Conservation (phyloP, 257 asterid species). For the Ajuga chamaepitys region DNA sequence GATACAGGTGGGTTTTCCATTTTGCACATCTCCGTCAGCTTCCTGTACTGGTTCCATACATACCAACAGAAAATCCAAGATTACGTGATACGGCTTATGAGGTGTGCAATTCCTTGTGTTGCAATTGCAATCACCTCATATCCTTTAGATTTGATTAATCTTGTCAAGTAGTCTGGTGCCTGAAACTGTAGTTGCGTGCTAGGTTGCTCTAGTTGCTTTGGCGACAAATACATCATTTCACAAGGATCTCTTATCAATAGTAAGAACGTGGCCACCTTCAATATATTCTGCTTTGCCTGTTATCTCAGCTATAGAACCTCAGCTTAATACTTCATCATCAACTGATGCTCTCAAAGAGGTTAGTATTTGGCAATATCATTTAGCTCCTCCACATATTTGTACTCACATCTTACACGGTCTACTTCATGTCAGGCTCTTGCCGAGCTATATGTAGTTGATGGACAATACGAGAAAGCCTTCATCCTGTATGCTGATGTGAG, state of each 20-base stretch:
- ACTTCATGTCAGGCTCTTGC: slow-evolving; percentile 68
- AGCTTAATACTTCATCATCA: slow-evolving; percentile 75
- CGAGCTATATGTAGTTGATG: slow-evolving; percentile 76
- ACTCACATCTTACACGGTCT: slow-evolving; percentile 13
- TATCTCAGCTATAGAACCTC: slow-evolving; percentile 93
- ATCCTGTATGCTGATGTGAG: slow-evolving; percentile 92
- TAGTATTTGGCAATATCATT: slow-evolving; percentile 17
- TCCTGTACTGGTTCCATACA: slow-evolving; percentile 91
- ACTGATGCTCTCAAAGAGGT: slow-evolving; percentile 89
- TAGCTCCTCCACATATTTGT: background rate
- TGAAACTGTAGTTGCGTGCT: slow-evolving; percentile 21
- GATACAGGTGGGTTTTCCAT: slow-evolving; percentile 90
- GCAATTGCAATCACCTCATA: background rate
- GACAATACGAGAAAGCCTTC: slow-evolving; percentile 89
- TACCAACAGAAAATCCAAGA: slow-evolving; percentile 92
- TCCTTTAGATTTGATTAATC: background rate
- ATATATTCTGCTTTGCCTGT: slow-evolving; percentile 78
- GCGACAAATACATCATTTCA: slow-evolving; percentile 84
- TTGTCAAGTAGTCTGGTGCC: slow-evolving; percentile 6
- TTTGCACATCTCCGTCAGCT: slow-evolving; percentile 99
- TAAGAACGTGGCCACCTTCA: slow-evolving; percentile 80
- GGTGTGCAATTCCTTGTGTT: slow-evolving; percentile 39
- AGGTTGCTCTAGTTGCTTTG: slow-evolving; percentile 98
- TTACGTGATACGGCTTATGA: slow-evolving; percentile 97
- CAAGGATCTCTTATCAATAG: slow-evolving; percentile 81